Evolutionary conservation across 2,329 filamentous ascomycete genomes (phyloP).

Genomic region (Calycina marina): DNA sequence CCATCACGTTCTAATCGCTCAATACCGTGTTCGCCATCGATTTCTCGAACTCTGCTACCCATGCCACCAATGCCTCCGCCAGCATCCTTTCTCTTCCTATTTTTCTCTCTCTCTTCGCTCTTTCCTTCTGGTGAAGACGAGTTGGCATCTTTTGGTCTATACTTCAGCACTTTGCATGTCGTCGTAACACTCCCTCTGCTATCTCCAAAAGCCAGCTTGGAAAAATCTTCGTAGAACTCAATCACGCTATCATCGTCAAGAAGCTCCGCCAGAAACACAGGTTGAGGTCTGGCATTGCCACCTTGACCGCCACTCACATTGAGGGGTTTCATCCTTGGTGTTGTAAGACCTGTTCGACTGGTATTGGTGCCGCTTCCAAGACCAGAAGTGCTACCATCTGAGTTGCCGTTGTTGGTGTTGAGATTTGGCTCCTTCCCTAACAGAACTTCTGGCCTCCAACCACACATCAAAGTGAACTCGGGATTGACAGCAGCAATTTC

Average conservation of each 20-base stretch:
- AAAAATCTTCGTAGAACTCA: constrained; percentile 92
- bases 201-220: constrained; percentile 82
- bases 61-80: constrained; percentile 19
- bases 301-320: constrained; percentile 25
- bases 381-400: constrained; percentile 31
- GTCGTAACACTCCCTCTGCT: constrained; percentile 73
- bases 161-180: constrained; percentile 78
- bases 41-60: constrained; percentile 44
- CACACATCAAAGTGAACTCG: constrained; percentile 90
- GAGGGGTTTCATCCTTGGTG: constrained; percentile 35
- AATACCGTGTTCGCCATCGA: constrained; percentile 64
- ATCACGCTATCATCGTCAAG: constrained; percentile 88
- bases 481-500: constrained; percentile 94
- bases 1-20: constrained; percentile 73
- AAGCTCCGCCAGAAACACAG: constrained; percentile 82
- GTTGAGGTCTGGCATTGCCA: constrained; percentile 42
- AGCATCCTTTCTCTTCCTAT: constrained; percentile 8
- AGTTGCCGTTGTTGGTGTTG: constrained; percentile 56
- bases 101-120: constrained; percentile 8
- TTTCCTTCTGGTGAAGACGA: constrained; percentile 11
- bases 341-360: constrained; percentile 30
- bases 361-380: constrained; percentile 19
- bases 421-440: constrained; percentile 77
- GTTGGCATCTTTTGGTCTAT: constrained; percentile 54
- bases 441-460: constrained; percentile 82